phyloP scores from a whole-genome alignment of 257 asterid species.

The Leonotis leonurus region DNA sequence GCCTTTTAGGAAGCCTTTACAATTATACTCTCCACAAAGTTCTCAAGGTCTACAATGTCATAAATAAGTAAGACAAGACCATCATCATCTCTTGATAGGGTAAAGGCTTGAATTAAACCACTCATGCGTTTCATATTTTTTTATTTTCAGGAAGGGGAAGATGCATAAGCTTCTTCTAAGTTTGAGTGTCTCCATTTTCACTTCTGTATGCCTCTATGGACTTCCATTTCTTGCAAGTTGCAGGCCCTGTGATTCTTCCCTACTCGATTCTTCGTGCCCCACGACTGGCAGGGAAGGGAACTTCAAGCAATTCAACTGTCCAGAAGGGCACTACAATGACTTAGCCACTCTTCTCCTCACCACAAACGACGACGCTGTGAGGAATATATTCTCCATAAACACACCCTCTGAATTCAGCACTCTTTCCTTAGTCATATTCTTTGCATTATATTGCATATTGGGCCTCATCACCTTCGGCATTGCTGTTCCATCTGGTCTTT shows the following conservation, averaged over 20 bases:
- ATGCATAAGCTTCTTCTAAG: constrained; percentile 56
- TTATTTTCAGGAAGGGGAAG: constrained; percentile 86
- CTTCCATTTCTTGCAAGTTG: constrained; percentile 80
- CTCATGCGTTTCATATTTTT: not conserved
- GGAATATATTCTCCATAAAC: constrained; percentile 73
- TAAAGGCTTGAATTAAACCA: not conserved
- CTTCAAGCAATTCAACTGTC: constrained; percentile 89
- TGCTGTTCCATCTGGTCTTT: constrained; percentile 89
- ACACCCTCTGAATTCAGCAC: constrained; percentile 49
- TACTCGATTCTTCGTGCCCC: constrained; percentile 50
- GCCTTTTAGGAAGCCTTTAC: constrained; percentile 73
- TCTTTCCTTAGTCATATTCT: constrained; percentile 51
- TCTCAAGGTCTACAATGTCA: constrained; percentile 71
- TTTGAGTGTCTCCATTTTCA: constrained; percentile 72
- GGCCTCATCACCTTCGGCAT: constrained; percentile 88
- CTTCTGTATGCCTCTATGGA: constrained; percentile 74
- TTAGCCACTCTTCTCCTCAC: constrained; percentile 84
- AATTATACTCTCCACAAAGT: constrained; percentile 65
- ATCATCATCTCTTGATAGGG: not conserved
- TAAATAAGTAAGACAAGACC: constrained; percentile 52
- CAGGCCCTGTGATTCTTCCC: constrained; percentile 59
- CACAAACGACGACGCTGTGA: constrained; percentile 69
- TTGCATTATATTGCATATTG: constrained; percentile 55
- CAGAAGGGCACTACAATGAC: constrained; percentile 71
- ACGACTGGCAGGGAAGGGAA: constrained; percentile 67